These are phyloP conservation scores for Metschnikowia gelsemii DNA, from an alignment of 805 yeast species.

Conservation along the genomic window DNA sequence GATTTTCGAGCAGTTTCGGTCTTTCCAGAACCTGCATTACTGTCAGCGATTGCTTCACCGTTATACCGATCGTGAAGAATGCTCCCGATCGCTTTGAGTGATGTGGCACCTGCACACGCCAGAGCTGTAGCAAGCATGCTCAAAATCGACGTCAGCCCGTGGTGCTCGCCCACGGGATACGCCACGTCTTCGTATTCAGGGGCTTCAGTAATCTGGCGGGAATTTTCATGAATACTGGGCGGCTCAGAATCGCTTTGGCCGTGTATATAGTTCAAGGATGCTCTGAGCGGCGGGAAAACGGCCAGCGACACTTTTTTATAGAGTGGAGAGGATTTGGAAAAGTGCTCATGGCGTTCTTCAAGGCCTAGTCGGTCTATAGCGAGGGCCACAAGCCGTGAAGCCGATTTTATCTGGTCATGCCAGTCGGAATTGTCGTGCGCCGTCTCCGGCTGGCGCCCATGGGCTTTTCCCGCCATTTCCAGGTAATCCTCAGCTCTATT, in stretches of 20 bases:
- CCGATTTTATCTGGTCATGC: conserved; percentile 12
- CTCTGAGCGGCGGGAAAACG: conserved; percentile 19
- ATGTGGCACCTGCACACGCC: conserved; percentile 29
- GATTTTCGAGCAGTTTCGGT: too few species aligned
- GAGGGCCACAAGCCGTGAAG: conserved; percentile 4
- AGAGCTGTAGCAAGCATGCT: conserved; percentile 32
- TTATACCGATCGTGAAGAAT: conserved; percentile 10
- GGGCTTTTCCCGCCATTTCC: too few species aligned
- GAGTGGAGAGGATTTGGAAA: conserved; percentile 14
- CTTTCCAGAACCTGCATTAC: too few species aligned
- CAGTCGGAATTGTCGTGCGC: conserved; percentile 7
- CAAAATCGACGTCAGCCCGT: conserved; percentile 28
- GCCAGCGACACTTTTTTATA: conserved; percentile 19
- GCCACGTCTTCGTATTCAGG: conserved; percentile 34
- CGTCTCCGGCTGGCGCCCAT: neutral
- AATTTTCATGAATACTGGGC: too few species aligned
- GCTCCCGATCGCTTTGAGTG: conserved; percentile 14
- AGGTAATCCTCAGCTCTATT: too few species aligned
- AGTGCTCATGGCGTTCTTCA: conserved; percentile 17
- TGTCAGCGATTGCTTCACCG: neutral
- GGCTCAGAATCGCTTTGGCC: conserved; percentile 1
- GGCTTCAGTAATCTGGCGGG: neutral
- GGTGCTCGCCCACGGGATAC: conserved; percentile 22
- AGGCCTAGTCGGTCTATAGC: conserved; percentile 19
- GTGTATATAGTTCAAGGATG: conserved; percentile 13